Evolutionary conservation across 805 yeast species (phyloP).

Genomic region (Lachancea nothofagi): DNA sequence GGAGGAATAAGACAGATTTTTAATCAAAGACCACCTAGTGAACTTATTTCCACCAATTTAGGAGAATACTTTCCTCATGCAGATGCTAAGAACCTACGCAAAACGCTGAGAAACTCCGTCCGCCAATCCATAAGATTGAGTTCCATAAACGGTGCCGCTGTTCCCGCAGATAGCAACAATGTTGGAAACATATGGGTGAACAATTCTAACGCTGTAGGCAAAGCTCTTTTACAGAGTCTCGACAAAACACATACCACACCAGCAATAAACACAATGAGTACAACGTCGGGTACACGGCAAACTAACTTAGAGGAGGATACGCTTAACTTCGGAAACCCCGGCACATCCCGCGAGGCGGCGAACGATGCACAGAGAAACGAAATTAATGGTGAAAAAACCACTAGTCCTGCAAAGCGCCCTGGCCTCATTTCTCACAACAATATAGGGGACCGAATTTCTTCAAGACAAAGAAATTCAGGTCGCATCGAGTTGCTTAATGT

Average conservation of each 20-base stretch:
- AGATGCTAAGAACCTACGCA: slow-evolving; percentile 60
- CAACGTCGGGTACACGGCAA: slow-evolving; percentile 30
- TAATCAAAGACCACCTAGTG: slow-evolving; percentile 92
- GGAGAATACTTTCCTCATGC: slow-evolving; percentile 91
- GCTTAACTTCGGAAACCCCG: slow-evolving; percentile 33
- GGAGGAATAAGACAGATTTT: slow-evolving; percentile 41
- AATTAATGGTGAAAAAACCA: background rate
- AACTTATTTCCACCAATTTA: slow-evolving; percentile 80
- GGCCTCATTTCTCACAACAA: slow-evolving; percentile 2
- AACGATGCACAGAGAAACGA: background rate
- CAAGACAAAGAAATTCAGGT: slow-evolving; percentile 4
- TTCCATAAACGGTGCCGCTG: slow-evolving; percentile 22
- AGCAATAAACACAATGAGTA: background rate
- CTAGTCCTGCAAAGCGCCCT: slow-evolving; percentile 2
- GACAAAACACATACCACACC: slow-evolving; percentile 15
- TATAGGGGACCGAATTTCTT: background rate
- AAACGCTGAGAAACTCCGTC: slow-evolving; percentile 79
- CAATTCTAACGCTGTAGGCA: slow-evolving; percentile 52
- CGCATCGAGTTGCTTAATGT: slow-evolving; percentile 18
- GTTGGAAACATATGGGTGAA: slow-evolving; percentile 60
- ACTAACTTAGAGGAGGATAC: slow-evolving; percentile 5
- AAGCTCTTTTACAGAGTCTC: slow-evolving; percentile 34
- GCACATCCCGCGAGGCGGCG: slow-evolving; percentile 18
- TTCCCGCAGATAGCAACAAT: slow-evolving; percentile 36
- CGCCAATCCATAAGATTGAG: slow-evolving; percentile 62